phyloP scores from a whole-genome alignment of 1,139 yeast species.

The Geotrichum histeridarum region DNA sequence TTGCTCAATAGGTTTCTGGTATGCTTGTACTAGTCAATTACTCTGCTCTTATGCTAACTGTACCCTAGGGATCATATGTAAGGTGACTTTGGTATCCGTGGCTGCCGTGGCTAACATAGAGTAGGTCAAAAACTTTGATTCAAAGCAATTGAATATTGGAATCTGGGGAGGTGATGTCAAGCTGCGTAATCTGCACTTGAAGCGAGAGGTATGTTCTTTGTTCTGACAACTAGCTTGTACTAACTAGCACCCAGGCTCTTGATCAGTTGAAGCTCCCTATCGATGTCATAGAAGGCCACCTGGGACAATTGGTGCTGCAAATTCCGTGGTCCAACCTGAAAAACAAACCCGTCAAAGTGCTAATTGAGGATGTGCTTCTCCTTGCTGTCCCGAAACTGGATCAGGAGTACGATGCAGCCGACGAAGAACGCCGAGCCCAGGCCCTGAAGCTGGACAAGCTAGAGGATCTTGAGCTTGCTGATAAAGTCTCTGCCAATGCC shows the following conservation, averaged over 20 bases:
- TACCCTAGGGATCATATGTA: conserved; percentile 30
- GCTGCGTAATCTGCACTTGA: conserved; percentile 66
- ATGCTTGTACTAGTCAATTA: conserved; percentile 13
- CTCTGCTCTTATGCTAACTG: background rate
- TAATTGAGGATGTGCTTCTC: conserved; percentile 82
- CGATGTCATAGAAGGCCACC: conserved; percentile 84
- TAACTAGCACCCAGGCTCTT: conserved; percentile 49
- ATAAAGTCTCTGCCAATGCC: conserved; percentile 19
- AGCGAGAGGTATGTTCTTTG: conserved; percentile 47
- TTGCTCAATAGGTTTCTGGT: conserved; percentile 47
- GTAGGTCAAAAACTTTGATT: conserved; percentile 91
- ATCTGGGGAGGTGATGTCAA: conserved; percentile 98
- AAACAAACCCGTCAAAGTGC: conserved; percentile 84
- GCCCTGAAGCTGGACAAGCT: conserved; percentile 62
- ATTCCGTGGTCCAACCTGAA: conserved; percentile 97
- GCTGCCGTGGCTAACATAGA: conserved; percentile 36
- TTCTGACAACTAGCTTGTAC: conserved; percentile 13
- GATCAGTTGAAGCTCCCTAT: conserved; percentile 82
- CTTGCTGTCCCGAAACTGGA: conserved; percentile 68
- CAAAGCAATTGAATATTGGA: conserved; percentile 88
- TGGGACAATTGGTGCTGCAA: conserved; percentile 83
- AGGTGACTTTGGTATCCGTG: conserved; percentile 3
- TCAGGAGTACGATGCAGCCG: conserved; percentile 54
- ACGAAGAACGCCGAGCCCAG: conserved; percentile 60
- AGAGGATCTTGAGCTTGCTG: conserved; percentile 56